phyloP scores from a whole-genome alignment of 805 yeast species.

The Metschnikowia peoriensis region DNA sequence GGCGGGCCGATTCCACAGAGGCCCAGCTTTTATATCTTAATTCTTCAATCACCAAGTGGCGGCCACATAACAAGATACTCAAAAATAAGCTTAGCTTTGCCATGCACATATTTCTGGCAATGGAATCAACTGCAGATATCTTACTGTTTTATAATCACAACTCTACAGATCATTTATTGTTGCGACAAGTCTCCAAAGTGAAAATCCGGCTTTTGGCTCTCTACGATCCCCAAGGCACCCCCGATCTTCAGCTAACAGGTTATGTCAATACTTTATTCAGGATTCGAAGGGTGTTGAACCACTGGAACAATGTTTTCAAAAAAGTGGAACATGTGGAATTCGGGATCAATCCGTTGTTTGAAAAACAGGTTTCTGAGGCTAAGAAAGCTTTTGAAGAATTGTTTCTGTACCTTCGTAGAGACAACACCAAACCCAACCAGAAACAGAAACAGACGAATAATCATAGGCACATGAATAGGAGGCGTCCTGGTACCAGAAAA shows the following conservation, averaged over 20 bases:
- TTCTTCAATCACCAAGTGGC: not conserved
- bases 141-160: not conserved
- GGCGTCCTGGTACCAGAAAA: too few relatives aligned
- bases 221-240: not conserved
- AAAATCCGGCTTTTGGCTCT: not conserved
- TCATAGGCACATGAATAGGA: too few relatives aligned
- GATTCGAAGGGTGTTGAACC: not conserved
- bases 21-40: not conserved
- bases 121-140: not conserved
- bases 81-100: not conserved
- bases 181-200: not conserved
- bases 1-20: not conserved
- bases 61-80: not conserved
- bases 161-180: not conserved
- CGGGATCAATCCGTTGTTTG: not conserved
- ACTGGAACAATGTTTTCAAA: not conserved
- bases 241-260: not conserved
- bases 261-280: not conserved
- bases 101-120: not conserved
- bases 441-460: too few relatives aligned
- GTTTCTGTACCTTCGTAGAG: too few relatives aligned
- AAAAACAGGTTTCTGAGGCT: not conserved
- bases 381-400: too few relatives aligned
- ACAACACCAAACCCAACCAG: too few relatives aligned
- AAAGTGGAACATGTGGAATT: not conserved